These are phyloP conservation scores for Vicia villosa DNA, from an alignment of 306 rosid genomes.

Conservation along the genomic window DNA sequence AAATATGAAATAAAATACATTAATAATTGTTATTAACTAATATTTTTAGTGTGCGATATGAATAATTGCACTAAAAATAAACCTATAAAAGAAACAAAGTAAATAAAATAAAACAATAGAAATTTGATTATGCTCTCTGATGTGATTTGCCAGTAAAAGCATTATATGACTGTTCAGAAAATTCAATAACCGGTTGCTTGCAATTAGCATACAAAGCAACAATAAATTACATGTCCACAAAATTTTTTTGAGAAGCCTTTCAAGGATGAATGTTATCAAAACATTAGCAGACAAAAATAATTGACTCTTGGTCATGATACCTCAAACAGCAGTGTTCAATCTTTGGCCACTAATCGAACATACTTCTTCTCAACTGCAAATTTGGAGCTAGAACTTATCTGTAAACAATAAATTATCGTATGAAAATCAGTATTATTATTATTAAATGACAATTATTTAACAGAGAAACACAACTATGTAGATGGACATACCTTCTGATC, in stretches of 20 bases:
- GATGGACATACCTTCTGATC: slow-evolving; percentile 61
- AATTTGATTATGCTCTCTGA: background rate
- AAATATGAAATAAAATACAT: background rate
- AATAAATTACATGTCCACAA: slow-evolving; percentile 22
- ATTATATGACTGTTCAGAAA: background rate
- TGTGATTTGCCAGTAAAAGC: background rate
- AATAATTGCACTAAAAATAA: background rate
- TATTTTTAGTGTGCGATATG: background rate
- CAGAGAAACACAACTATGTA: background rate
- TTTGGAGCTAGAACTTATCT: slow-evolving; percentile 86
- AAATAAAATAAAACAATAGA: background rate
- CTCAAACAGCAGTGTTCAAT: slow-evolving; percentile 33
- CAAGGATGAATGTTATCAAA: slow-evolving; percentile 28
- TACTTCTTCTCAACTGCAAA: slow-evolving; percentile 67
- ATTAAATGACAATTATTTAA: background rate
- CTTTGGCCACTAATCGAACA: slow-evolving; percentile 65
- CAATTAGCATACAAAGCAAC: slow-evolving; percentile 10
- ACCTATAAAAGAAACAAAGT: background rate
- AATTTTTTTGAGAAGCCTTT: background rate
- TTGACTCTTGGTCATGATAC: slow-evolving; percentile 7
- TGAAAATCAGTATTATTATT: slow-evolving; percentile 8
- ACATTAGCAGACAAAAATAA: slow-evolving; percentile 25
- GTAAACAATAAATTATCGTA: slow-evolving; percentile 32
- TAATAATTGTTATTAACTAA: background rate
- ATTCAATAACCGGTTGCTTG: background rate